Conservation (phyloP, 2,329 filamentous ascomycete species). For the Claviceps monticola region DNA sequence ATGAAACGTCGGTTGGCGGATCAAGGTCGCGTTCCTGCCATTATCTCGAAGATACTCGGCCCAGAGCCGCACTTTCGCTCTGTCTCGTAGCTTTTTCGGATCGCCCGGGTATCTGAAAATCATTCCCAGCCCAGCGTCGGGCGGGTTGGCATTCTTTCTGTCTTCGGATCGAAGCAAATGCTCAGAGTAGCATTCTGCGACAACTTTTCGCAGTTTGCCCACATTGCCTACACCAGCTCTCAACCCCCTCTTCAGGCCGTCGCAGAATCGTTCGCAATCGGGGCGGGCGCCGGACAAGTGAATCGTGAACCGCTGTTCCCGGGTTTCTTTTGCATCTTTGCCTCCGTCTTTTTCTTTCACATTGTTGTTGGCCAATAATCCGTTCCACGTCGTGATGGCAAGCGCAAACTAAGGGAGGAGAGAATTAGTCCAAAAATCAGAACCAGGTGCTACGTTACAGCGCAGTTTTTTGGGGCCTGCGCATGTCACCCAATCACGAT, state of each 20-base stretch:
- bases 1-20: constrained; percentile 94
- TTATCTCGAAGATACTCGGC: constrained; percentile 93
- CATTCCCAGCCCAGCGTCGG: constrained; percentile 90
- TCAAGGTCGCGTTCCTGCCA: constrained; percentile 78
- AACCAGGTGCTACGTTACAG: not conserved
- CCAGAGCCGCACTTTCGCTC: constrained; percentile 96
- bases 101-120: constrained; percentile 91
- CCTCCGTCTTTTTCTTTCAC: constrained; percentile 33
- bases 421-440: not conserved
- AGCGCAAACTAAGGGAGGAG: constrained; percentile 55
- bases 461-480: not conserved
- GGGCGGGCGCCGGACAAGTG: constrained; percentile 81
- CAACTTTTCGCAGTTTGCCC: constrained; percentile 66
- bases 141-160: constrained; percentile 41
- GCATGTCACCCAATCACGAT: not conserved
- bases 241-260: constrained; percentile 82
- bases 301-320: constrained; percentile 78
- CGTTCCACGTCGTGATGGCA: constrained; percentile 91
- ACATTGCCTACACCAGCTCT: constrained; percentile 80
- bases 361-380: constrained; percentile 42
- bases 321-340: constrained; percentile 29
- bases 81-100: constrained; percentile 80
- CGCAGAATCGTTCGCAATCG: constrained; percentile 89
- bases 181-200: constrained; percentile 81
- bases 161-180: constrained; percentile 55